These are phyloP conservation scores for Ustilago cynodontis DNA, from an alignment of 1,284 basidiomycete species.

Conservation along the genomic window DNA sequence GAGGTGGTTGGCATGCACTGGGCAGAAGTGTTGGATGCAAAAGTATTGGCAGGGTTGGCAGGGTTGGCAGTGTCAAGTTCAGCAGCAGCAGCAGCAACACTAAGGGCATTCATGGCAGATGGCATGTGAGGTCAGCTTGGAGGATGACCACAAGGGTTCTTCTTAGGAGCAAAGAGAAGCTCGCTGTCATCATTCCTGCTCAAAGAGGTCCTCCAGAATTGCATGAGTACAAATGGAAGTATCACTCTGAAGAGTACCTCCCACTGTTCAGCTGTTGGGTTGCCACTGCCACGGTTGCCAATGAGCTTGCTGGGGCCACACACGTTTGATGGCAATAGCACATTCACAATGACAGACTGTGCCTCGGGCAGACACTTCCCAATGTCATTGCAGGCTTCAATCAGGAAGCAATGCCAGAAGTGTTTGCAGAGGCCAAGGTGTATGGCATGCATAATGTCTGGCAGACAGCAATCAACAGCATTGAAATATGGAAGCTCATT, in stretches of 20 bases:
- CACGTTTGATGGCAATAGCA: neutral
- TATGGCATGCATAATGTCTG: slow-evolving; percentile 16
- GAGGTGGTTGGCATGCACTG: too few relatives aligned
- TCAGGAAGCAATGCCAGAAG: slow-evolving; percentile 12
- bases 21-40: too few relatives aligned
- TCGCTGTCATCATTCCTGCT: neutral
- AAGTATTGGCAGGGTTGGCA: too few relatives aligned
- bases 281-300: neutral
- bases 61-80: too few relatives aligned
- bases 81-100: too few relatives aligned
- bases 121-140: too few relatives aligned
- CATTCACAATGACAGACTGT: neutral
- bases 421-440: slow-evolving; percentile 20
- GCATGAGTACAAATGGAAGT: slow-evolving; percentile 3
- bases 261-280: slow-evolving; percentile 6
- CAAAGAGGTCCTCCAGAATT: slow-evolving; percentile 9
- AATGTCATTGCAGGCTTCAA: slow-evolving; percentile 3
- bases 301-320: neutral
- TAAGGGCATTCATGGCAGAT: too few relatives aligned
- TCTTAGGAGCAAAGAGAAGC: too few relatives aligned
- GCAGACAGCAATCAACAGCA: neutral
- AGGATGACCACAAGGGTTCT: too few relatives aligned
- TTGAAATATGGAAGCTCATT: slow-evolving; percentile 14
- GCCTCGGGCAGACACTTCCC: neutral
- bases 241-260: neutral